Evolutionary conservation across 805 yeast species (phyloP), one percentile per base, ranked within the genome.

Genomic region (Yamadazyma laniorum): DNA sequence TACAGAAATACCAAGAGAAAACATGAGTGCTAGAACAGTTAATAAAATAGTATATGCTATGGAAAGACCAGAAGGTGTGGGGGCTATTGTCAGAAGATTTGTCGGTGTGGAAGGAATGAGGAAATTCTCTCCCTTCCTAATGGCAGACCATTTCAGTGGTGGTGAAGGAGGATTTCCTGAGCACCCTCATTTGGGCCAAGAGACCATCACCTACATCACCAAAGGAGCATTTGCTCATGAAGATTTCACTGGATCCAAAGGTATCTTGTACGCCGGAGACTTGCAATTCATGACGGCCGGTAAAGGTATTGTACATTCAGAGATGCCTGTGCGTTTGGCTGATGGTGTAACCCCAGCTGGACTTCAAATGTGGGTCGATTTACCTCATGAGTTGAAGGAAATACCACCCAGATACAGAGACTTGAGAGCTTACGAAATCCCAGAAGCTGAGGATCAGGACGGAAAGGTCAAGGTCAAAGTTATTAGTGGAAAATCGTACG

Each of bases 221-320:
- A 44, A 56, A 33, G 69, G 71, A 31, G 67, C 65, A 0, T 51
- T 65, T 43, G 69, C 69, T 12, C 71, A 65, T 41, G 70, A 59
- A 45, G 96, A 89, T 58, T 86, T 88, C 62, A 85, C 95, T 2
- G 95, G 95, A 1, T 66, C 83, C n/a, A 72, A 75, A 37, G 96
- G 95, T 39, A 70, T 85, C 6, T 63, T 89, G 37, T 71, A 75
- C 44, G 78, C 87, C 6, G 96, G 95, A 40, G 96, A 88, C 57
- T 67, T 89, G 48, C 96, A 88, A 59, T 87, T 88, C 59, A 88
- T 88, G 96, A 88, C 95, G 18, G 95, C 96, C 4, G 96, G 95
- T 43, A 75, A 74, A 50, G 96, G 95, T 35, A 78, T 87, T 25
- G 85, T 85, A 38, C 96, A 87, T 58, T 75, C 88, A 2, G 96